Conservation (phyloP, 2,329 filamentous ascomycete genomes). For the Clonostachys chloroleuca region DNA sequence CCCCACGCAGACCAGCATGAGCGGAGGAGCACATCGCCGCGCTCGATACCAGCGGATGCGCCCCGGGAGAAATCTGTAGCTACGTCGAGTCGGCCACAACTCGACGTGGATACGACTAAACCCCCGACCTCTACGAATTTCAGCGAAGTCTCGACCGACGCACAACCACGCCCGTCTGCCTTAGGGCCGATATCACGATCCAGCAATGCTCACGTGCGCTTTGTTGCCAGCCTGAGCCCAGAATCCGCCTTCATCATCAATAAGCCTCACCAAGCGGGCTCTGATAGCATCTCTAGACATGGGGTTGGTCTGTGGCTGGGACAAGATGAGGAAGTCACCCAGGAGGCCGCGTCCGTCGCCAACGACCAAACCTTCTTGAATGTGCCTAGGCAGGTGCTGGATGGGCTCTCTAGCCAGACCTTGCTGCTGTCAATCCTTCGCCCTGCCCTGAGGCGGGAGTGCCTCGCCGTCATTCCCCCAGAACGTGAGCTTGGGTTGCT, state of each 20-base stretch:
- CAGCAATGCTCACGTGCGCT: slow-evolving; percentile 6
- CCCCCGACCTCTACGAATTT: neutral
- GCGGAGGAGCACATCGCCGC: neutral
- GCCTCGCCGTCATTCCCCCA: slow-evolving; percentile 6
- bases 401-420: slow-evolving; percentile 3
- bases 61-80: neutral
- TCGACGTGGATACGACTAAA: neutral
- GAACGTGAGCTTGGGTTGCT: slow-evolving; percentile 6
- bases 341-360: neutral
- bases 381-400: slow-evolving; percentile 5
- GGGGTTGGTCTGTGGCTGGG: slow-evolving; percentile 10
- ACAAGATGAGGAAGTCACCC: slow-evolving; percentile 1
- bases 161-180: neutral
- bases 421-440: slow-evolving; percentile 6
- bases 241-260: slow-evolving; percentile 14
- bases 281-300: slow-evolving; percentile 6
- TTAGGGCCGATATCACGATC: neutral
- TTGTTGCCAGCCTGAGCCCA: slow-evolving; percentile 13
- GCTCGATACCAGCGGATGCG: neutral
- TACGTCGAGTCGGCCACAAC: slow-evolving; percentile 1
- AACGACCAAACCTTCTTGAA: slow-evolving; percentile 1
- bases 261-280: slow-evolving; percentile 1
- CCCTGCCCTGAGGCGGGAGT: slow-evolving; percentile 8
- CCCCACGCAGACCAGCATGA: neutral
- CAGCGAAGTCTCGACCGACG: neutral